Evolutionary conservation across 225 moss, liverwort and hornwort genomes (phyloP).

Genomic region (Straminergon stramineum): DNA sequence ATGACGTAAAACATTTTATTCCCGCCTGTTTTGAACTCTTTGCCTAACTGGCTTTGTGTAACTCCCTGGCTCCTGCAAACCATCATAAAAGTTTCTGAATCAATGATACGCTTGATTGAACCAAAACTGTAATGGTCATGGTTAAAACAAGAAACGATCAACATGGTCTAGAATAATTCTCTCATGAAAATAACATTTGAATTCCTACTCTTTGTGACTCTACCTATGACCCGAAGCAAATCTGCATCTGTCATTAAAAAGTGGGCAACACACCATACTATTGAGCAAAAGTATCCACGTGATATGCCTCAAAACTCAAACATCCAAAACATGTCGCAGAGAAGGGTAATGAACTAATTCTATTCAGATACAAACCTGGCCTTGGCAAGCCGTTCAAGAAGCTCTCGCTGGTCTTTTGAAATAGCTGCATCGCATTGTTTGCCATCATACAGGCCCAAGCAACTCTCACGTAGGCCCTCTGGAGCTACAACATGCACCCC

Average conservation of each 20-base stretch:
- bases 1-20: conserved; percentile 98
- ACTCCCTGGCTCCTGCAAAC: conserved; percentile 71
- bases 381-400: conserved; percentile 87
- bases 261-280: not conserved
- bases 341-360: not conserved
- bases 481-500: conserved; percentile 72
- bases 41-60: conserved; percentile 92
- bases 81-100: not conserved
- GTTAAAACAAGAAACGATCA: not conserved
- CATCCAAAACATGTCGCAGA: not conserved
- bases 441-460: conserved; percentile 86
- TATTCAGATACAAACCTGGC: conserved; percentile 51
- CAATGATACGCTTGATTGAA: not conserved
- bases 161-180: not conserved
- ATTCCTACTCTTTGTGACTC: not conserved
- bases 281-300: not conserved
- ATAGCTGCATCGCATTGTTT: conserved; percentile 86
- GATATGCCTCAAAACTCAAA: not conserved
- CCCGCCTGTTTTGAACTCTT: conserved; percentile 85
- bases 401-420: conserved; percentile 71
- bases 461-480: conserved; percentile 75
- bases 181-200: not conserved
- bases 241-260: not conserved
- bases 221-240: not conserved
- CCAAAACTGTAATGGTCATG: not conserved